Evolutionary conservation across 495 filamentous ascomycete species (phyloP).

Genomic region (Cryomyces antarcticus): DNA sequence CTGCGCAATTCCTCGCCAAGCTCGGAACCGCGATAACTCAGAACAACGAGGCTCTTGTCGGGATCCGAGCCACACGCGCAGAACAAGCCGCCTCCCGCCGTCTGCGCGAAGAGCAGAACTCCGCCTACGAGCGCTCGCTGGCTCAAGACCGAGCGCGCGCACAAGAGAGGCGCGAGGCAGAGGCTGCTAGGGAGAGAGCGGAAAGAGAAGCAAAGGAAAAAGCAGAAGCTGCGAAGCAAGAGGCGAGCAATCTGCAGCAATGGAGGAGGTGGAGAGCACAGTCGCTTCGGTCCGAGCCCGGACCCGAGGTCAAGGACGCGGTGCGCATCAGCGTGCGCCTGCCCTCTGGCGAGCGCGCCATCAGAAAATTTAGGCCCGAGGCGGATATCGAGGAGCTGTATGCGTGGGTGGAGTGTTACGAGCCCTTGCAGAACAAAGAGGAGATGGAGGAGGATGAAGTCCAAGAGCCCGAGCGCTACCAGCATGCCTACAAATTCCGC

Average conservation of each 20-base stretch:
- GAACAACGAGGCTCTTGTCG: slow-evolving; percentile 46
- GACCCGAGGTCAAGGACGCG: slow-evolving; percentile 36
- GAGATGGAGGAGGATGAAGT: slow-evolving; percentile 15
- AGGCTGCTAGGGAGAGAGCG: slow-evolving; percentile 39
- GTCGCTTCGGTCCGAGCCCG: slow-evolving; percentile 47
- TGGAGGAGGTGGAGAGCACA: slow-evolving; percentile 70
- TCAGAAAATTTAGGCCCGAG: slow-evolving; percentile 46
- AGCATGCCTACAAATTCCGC: slow-evolving; percentile 61
- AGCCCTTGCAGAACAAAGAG: slow-evolving; percentile 25
- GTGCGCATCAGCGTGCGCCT: slow-evolving; percentile 72
- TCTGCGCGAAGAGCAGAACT: slow-evolving; percentile 67
- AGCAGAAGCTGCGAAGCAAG: slow-evolving; percentile 38
- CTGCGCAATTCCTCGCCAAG: slow-evolving; percentile 46
- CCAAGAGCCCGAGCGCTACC: slow-evolving; percentile 41
- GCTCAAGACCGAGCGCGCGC: slow-evolving; percentile 72
- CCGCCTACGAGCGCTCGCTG: slow-evolving; percentile 77
- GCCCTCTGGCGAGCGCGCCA: slow-evolving; percentile 47
- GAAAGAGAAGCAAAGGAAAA: slow-evolving; percentile 42
- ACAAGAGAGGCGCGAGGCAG: slow-evolving; percentile 50
- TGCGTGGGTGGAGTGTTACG: slow-evolving; percentile 88
- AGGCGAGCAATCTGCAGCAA: slow-evolving; percentile 35
- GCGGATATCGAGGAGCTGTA: slow-evolving; percentile 73
- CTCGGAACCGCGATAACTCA: slow-evolving; percentile 48
- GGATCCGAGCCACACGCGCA: slow-evolving; percentile 43
- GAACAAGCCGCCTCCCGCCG: slow-evolving; percentile 60